Evolutionary conservation across 2,329 filamentous ascomycete genomes (phyloP).

Genomic region (Daldinia eschscholtzii): DNA sequence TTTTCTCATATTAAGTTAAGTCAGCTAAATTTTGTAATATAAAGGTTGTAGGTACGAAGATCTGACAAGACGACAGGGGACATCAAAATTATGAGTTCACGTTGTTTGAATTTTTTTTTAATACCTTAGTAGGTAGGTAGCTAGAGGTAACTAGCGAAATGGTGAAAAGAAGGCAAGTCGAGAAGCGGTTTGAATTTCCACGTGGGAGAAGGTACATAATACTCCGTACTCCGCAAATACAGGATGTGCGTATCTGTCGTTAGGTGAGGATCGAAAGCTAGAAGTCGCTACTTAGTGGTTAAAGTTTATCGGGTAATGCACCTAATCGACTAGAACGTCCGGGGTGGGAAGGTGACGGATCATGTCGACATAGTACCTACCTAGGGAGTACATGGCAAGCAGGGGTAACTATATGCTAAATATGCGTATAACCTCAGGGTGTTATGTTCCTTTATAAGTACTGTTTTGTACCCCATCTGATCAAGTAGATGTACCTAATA

Average conservation of each 20-base stretch:
- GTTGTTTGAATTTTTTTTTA: background rate
- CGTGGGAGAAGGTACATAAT: conserved; percentile 33
- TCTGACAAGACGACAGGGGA: conserved; percentile 20
- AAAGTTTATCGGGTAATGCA: conserved; percentile 47
- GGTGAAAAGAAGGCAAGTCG: background rate
- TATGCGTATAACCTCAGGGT: background rate
- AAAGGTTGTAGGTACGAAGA: conserved; percentile 14
- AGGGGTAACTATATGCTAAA: conserved; percentile 5
- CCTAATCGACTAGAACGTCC: conserved; percentile 39
- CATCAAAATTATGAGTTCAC: background rate
- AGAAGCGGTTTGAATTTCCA: conserved; percentile 12
- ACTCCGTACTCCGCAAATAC: conserved; percentile 42
- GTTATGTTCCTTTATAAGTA: background rate
- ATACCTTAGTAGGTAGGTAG: too few relatives aligned
- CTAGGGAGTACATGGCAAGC: background rate
- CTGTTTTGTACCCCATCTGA: conserved; percentile 1
- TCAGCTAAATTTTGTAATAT: conserved; percentile 11
- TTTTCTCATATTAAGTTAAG: conserved; percentile 14
- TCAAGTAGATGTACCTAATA: background rate
- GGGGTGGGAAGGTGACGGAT: conserved; percentile 10
- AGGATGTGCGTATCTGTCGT: conserved; percentile 2
- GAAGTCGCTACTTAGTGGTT: conserved; percentile 29
- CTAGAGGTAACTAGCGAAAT: background rate
- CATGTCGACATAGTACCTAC: conserved; percentile 15
- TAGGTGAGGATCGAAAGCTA: conserved; percentile 4